Percentiles rank a stretch among this genome's conserved stretches.
These are phyloP conservation scores for Syzygium oleosum DNA, from an alignment of 345 rosid species.

Conservation along the genomic window DNA sequence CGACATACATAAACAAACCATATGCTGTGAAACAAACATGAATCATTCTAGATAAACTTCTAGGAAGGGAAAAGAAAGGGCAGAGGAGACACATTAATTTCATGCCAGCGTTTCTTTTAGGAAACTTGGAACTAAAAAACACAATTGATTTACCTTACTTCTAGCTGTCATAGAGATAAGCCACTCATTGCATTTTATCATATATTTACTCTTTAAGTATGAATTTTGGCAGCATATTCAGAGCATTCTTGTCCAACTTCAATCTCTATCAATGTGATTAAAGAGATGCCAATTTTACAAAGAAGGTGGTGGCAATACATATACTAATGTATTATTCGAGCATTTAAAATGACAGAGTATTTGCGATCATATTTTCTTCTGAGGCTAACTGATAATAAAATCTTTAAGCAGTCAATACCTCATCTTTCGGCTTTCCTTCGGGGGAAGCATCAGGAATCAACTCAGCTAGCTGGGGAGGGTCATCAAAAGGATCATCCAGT, in stretches of 20 bases:
- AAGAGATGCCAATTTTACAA: not conserved
- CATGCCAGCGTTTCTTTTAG: not conserved
- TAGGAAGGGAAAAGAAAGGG: not conserved
- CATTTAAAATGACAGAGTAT: not conserved
- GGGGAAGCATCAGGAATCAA: conserved; percentile 89
- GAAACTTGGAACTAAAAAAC: not conserved
- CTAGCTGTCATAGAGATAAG: not conserved
- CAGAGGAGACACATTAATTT: not conserved
- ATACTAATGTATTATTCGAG: not conserved
- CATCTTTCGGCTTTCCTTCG: conserved; percentile 90
- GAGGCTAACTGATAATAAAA: not conserved
- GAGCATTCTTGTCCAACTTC: not conserved
- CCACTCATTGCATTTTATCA: not conserved
- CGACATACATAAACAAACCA: not conserved
- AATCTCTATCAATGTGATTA: not conserved
- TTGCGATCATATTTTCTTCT: not conserved
- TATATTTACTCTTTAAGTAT: not conserved
- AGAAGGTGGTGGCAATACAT: not conserved
- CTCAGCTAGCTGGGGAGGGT: conserved; percentile 63
- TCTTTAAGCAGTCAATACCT: conserved; percentile 28
- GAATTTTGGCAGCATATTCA: not conserved
- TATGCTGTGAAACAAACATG: not conserved
- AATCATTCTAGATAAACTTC: not conserved
- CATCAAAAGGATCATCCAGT: conserved; percentile 90
- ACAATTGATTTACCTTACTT: not conserved